Conservation (phyloP, 2,329 filamentous ascomycete species). For the Botrytis sinoallii region DNA sequence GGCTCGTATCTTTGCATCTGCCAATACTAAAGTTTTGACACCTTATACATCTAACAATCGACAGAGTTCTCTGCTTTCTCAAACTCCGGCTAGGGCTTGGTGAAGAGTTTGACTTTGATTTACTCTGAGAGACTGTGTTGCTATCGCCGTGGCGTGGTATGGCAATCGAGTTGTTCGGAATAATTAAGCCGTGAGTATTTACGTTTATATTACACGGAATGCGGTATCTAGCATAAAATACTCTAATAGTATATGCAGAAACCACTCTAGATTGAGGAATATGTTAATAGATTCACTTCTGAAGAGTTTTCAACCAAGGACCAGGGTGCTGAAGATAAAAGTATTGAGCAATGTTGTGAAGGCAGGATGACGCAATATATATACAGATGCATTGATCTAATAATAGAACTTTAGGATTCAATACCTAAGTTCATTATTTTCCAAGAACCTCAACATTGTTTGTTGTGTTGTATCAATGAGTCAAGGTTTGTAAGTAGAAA, state of each 20-base stretch:
- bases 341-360: neutral
- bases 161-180: neutral
- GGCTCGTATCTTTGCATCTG: neutral
- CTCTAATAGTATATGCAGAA: fast-evolving
- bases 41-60: neutral
- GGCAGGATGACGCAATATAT: neutral
- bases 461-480: neutral
- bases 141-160: neutral
- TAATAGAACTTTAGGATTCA: fast-evolving
- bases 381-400: neutral
- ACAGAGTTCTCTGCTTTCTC: neutral
- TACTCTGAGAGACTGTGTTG: neutral
- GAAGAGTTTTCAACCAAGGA: neutral
- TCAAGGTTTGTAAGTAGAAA: neutral
- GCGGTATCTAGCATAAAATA: fast-evolving
- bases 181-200: neutral
- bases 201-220: neutral
- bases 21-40: neutral
- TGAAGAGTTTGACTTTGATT: neutral
- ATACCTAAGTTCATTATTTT: neutral
- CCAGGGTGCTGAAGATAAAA: neutral
- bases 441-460: neutral
- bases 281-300: neutral
- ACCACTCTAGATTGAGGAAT: neutral
- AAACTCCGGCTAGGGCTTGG: too few relatives aligned